phyloP scores from a whole-genome alignment of 257 asterid genomes.

The Linaria vulgaris region DNA sequence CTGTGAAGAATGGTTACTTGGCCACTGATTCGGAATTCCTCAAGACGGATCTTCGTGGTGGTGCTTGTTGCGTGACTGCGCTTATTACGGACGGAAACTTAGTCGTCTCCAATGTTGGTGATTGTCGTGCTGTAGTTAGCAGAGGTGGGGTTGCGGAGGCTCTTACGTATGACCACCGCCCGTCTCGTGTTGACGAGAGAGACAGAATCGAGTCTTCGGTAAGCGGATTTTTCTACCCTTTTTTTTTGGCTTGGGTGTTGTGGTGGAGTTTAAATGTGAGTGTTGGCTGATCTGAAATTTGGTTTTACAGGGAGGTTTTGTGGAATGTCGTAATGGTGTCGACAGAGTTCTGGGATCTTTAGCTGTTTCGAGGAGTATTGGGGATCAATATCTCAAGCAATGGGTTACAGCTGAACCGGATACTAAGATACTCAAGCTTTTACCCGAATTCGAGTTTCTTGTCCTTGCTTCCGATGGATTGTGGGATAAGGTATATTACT shows the following conservation, averaged over 20 bases:
- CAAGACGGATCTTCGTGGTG: slow-evolving; percentile 56
- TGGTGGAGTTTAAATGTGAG: not conserved
- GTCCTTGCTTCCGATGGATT: slow-evolving; percentile 92
- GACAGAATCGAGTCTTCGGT: slow-evolving; percentile 64
- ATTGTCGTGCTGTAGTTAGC: slow-evolving; percentile 81
- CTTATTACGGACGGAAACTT: slow-evolving; percentile 53
- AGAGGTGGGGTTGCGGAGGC: slow-evolving; percentile 66
- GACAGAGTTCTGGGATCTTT: slow-evolving; percentile 83
- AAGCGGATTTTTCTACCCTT: slow-evolving; percentile 24
- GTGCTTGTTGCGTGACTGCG: slow-evolving; percentile 84
- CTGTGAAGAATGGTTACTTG: slow-evolving; percentile 47
- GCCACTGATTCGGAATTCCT: slow-evolving; percentile 69
- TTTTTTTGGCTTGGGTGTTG: not conserved
- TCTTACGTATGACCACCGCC: slow-evolving; percentile 80
- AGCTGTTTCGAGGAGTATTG: slow-evolving; percentile 83
- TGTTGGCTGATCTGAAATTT: slow-evolving; percentile 22
- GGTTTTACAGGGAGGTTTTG: slow-evolving; percentile 70
- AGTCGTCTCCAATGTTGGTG: slow-evolving; percentile 83
- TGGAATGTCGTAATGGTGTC: slow-evolving; percentile 61
- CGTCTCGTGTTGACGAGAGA: slow-evolving; percentile 70
- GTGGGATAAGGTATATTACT: slow-evolving; percentile 77
- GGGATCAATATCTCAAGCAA: slow-evolving; percentile 78
- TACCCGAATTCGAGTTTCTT: slow-evolving; percentile 68
- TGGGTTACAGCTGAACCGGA: slow-evolving; percentile 89
- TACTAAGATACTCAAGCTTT: slow-evolving; percentile 45